phyloP scores from a whole-genome alignment of 2,329 filamentous ascomycete genomes.

The Colletotrichum cereale region DNA sequence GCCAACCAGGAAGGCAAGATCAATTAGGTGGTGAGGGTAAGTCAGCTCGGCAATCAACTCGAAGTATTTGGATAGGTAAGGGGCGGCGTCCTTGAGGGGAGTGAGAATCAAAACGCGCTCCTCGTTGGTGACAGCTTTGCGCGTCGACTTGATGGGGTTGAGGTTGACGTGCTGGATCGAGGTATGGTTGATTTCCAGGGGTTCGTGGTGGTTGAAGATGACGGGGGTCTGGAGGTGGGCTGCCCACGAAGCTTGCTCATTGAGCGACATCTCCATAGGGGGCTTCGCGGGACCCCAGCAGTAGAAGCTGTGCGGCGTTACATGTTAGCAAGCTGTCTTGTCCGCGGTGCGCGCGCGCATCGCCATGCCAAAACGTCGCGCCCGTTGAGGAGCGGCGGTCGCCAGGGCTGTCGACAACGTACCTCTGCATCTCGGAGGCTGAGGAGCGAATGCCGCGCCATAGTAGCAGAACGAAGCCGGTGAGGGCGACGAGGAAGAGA shows the following conservation, averaged over 20 bases:
- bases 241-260: slow-evolving; percentile 92
- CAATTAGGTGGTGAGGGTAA: slow-evolving; percentile 95
- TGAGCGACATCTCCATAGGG: slow-evolving; percentile 94
- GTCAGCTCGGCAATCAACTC: slow-evolving; percentile 90
- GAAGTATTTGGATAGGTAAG: slow-evolving; percentile 89
- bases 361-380: not conserved
- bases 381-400: slow-evolving; percentile 6
- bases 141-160: slow-evolving; percentile 85
- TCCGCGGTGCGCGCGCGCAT: slow-evolving; percentile 12
- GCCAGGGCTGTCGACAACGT: slow-evolving; percentile 47
- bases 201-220: slow-evolving; percentile 94
- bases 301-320: slow-evolving; percentile 78
- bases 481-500: slow-evolving; percentile 78
- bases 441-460: slow-evolving; percentile 88
- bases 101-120: slow-evolving; percentile 94
- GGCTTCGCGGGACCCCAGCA: slow-evolving; percentile 96
- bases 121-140: slow-evolving; percentile 81
- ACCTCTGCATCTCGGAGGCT: slow-evolving; percentile 93
- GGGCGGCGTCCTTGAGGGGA: slow-evolving; percentile 89
- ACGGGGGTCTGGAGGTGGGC: slow-evolving; percentile 91
- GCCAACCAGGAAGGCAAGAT: slow-evolving; percentile 93
- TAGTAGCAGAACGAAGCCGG: slow-evolving; percentile 81
- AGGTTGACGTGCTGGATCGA: slow-evolving; percentile 86
- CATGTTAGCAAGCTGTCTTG: slow-evolving; percentile 20
- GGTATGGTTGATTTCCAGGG: slow-evolving; percentile 84